Percentiles rank a stretch among this genome's conserved stretches.
These are phyloP conservation scores for Trichosporon faecale DNA, from an alignment of 1,284 basidiomycete species.

Conservation along the genomic window DNA sequence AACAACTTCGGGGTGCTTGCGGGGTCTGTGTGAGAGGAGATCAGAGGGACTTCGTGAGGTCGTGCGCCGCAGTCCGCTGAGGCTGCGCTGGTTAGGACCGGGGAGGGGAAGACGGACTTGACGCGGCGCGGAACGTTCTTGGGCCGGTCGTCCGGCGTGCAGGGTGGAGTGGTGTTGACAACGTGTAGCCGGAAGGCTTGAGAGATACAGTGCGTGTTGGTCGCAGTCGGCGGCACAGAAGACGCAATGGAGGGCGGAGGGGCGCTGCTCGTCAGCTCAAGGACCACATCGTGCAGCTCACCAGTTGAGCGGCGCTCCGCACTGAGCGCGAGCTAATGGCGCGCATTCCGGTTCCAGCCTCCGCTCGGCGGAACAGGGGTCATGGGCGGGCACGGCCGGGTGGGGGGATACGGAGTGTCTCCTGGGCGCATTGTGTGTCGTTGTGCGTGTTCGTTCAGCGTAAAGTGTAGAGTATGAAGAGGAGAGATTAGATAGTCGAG, in stretches of 20 bases:
- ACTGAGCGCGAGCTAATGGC: neutral
- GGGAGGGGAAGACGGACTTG: neutral
- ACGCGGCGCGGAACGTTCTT: neutral
- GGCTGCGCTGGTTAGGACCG: neutral
- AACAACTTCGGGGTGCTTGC: neutral
- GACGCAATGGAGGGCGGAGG: neutral
- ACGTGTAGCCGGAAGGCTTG: neutral
- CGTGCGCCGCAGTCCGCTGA: neutral
- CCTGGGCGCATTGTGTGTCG: neutral
- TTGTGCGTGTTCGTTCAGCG: neutral
- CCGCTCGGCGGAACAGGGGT: neutral
- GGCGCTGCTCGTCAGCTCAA: neutral
- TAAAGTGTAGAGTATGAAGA: neutral
- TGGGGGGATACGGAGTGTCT: slow-evolving; percentile 2
- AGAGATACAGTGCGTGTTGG: neutral
- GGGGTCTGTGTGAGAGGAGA: neutral
- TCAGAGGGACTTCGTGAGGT: neutral
- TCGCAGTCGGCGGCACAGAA: neutral
- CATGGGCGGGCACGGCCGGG: slow-evolving; percentile 1
- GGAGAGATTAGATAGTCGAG: neutral
- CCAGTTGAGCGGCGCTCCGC: neutral
- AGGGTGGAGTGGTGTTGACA: neutral
- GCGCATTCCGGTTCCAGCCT: neutral
- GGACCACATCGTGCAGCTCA: neutral
- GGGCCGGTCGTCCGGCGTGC: neutral